Base-by-base conservation (phyloP, 2,329 filamentous ascomycete species). In the Daldinia sp. region DNA sequence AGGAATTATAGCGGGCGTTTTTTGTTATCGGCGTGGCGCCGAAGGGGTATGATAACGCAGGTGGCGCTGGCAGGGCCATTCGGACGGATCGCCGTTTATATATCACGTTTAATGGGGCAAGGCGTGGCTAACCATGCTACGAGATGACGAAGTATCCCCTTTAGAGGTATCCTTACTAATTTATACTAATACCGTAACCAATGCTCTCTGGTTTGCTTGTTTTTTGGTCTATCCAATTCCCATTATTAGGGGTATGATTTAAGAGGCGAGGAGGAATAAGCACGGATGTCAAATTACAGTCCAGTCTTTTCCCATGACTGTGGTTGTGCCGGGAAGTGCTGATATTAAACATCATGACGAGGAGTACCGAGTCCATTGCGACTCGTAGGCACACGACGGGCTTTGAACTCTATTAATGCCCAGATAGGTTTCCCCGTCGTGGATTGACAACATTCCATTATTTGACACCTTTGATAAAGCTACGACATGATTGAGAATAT, bases 211-310 rank as follows among this genome's bases (percentile, higher is more conserved):
- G 25, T 29, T 32, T 32, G n/a, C n/a, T 30, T 30, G 7, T 49
- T 39, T 5, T 51, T 4, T 13, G 53, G 48, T 45, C 19, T 30
- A 56, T 32, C 34, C 50, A 55, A 17, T 51, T 3, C 17, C 21
- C n/a, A n/a, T 15, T 48, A 11, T 39, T 7, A 5, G 5, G 37
- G 23, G 13, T n/a, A 27, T 54, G 41, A 17, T 29, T 10, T 15
- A 13, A 10, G 35, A 47, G 45, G 30, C 54, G n/a, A 30, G 27
- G 64, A 61, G 54, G 70, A 80, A 94, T 94, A 80, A 94, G 94
- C 94, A 96, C 92, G 90, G 92, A 97, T 97, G 93, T 97, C 93
- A 97, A 97, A 97, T 97, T 97, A 88, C 94, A 95, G 94, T 90
- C 83, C 87, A 87, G 89, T 88, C 89, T 78, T 78, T 77, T 78